Evolutionary conservation across 176 grass and related monocot genomes (phyloP).

Genomic region (Carex kokanica): DNA sequence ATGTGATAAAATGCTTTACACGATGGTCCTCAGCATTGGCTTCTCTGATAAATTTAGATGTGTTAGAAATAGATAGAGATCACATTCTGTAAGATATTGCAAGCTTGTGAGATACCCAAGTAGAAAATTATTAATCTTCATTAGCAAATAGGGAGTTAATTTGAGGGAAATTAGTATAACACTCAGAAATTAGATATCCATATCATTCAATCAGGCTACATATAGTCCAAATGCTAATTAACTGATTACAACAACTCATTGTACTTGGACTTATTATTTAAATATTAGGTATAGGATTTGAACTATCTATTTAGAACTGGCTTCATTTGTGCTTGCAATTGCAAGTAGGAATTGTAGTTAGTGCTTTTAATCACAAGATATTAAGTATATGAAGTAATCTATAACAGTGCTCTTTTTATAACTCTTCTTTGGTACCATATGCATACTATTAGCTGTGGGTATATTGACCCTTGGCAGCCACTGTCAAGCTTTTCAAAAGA

Average conservation of each 20-base stretch:
- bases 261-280: neutral
- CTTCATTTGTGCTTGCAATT: neutral
- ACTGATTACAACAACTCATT: neutral
- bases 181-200: neutral
- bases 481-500: too few species aligned
- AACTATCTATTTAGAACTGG: neutral
- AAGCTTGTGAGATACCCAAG: neutral
- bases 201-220: neutral
- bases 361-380: neutral
- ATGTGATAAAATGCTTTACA: neutral
- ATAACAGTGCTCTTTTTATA: neutral
- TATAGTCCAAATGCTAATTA: neutral
- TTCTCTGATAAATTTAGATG: neutral
- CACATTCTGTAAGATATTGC: neutral
- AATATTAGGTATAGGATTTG: neutral
- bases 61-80: neutral
- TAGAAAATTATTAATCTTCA: neutral
- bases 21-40: neutral
- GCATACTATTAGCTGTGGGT: neutral
- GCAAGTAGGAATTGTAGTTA: neutral
- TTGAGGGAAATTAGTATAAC: neutral
- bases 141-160: neutral
- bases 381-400: neutral
- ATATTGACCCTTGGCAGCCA: too few species aligned
- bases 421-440: neutral